Evolutionary conservation across 2,329 filamentous ascomycete genomes (phyloP).

Genomic region (Bertia moriformis): DNA sequence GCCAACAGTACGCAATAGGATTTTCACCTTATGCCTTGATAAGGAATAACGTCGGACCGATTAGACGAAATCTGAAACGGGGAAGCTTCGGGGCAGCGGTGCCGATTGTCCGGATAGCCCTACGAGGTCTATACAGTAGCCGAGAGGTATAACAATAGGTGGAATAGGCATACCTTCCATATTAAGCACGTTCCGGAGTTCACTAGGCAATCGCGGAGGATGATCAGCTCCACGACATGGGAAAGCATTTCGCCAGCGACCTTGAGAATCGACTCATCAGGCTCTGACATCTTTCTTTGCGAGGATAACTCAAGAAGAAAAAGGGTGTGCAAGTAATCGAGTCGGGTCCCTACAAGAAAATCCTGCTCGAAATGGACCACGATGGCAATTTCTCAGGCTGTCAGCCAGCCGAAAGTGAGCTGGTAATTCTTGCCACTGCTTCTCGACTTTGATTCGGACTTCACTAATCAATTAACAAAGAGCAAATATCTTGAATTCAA

Average conservation of each 20-base stretch:
- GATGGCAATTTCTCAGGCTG: conserved; percentile 5
- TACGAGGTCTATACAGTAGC: no score
- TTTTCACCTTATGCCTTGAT: no score
- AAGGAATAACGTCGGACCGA: no score
- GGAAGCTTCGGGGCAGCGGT: no score
- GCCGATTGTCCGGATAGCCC: no score
- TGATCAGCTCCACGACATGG: conserved; percentile 12
- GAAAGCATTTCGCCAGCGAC: conserved; percentile 13
- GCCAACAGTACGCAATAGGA: no score
- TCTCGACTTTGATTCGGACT: conserved; percentile 7
- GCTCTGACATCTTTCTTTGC: conserved; percentile 8
- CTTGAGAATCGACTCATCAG: conserved; percentile 9
- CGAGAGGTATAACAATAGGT: no score
- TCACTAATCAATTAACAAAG: conserved; percentile 5
- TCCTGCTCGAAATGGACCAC: conserved; percentile 12
- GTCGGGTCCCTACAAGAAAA: conserved; percentile 13
- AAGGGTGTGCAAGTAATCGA: conserved; percentile 15
- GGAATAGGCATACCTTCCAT: conserved; percentile 18
- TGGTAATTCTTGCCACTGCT: conserved; percentile 12
- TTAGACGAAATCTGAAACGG: no score
- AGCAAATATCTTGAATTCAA: no score
- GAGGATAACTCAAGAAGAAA: conserved; percentile 13
- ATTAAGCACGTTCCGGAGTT: conserved; percentile 16
- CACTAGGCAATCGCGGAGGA: conserved; percentile 12
- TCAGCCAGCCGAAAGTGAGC: conserved; percentile 8